Evolutionary conservation across 768 basidiomycete species (phyloP).

Genomic region (Calvatia gigantea): DNA sequence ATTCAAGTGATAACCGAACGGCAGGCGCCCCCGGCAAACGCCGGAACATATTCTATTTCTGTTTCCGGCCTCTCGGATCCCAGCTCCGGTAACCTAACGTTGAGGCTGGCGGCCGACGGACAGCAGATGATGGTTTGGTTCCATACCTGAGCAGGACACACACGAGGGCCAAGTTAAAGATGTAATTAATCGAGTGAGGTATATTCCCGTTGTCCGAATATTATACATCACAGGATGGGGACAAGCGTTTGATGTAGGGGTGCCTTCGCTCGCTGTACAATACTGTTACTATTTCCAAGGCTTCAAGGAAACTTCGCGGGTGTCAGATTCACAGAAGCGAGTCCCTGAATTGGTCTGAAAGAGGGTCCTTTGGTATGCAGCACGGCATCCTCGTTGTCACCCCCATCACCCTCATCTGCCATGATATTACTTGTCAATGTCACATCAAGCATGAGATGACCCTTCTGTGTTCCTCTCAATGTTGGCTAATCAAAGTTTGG

Average conservation of each 20-base stretch:
- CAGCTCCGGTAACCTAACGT: background rate
- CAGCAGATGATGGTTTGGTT: background rate
- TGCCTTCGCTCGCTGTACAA: constrained; percentile 1
- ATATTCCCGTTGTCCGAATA: too few species aligned
- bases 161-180: too few species aligned
- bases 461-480: background rate
- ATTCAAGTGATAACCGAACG: too few species aligned
- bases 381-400: constrained; percentile 11
- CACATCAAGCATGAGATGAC: background rate
- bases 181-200: too few species aligned
- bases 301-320: constrained; percentile 3
- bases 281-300: background rate
- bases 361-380: constrained; percentile 3
- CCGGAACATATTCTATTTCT: background rate
- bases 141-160: background rate
- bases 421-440: background rate
- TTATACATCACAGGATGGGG: background rate
- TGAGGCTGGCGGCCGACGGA: background rate
- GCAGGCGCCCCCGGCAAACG: background rate
- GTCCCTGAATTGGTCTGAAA: background rate
- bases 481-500: background rate
- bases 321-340: background rate
- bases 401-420: background rate
- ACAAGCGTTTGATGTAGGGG: constrained; percentile 6
- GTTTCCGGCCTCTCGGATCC: background rate